phyloP scores from a whole-genome alignment of 2,329 filamentous ascomycete genomes.

The Neopestalotiopsis sp. region DNA sequence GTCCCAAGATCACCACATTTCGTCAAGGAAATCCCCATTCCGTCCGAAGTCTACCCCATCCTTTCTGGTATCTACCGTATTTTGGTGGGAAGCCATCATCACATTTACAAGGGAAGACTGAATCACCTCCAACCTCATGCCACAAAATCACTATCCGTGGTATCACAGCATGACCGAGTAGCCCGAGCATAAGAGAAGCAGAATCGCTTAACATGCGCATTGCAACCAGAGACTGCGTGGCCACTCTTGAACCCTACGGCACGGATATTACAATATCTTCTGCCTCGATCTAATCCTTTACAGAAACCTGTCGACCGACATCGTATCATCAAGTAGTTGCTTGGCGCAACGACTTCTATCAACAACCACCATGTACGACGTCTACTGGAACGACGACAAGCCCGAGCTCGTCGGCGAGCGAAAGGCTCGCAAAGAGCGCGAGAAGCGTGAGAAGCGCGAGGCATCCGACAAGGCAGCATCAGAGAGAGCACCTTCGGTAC shows the following conservation, averaged over 20 bases:
- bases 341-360: background rate
- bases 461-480: too few relatives aligned
- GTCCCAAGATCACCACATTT: too few relatives aligned
- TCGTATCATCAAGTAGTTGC: background rate
- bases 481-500: conserved; percentile 35
- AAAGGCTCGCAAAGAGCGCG: conserved; percentile 53
- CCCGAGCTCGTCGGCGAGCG: conserved; percentile 59
- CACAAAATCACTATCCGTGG: background rate
- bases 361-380: conserved; percentile 58
- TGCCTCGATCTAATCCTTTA: background rate
- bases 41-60: too few relatives aligned
- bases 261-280: background rate
- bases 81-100: too few relatives aligned
- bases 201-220: background rate
- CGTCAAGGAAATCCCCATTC: too few relatives aligned
- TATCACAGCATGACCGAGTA: conserved; percentile 14
- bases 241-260: background rate
- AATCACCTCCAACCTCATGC: background rate
- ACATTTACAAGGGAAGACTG: too few relatives aligned
- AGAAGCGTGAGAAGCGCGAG: conserved; percentile 48
- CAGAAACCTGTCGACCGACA: background rate
- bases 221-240: background rate
- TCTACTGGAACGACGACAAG: conserved; percentile 63
- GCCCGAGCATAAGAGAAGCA: background rate
- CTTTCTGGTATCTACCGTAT: background rate